phyloP scores from a whole-genome alignment of 805 yeast genomes.

The baker's yeast (Saccharomyces cerevisiae) region DNA sequence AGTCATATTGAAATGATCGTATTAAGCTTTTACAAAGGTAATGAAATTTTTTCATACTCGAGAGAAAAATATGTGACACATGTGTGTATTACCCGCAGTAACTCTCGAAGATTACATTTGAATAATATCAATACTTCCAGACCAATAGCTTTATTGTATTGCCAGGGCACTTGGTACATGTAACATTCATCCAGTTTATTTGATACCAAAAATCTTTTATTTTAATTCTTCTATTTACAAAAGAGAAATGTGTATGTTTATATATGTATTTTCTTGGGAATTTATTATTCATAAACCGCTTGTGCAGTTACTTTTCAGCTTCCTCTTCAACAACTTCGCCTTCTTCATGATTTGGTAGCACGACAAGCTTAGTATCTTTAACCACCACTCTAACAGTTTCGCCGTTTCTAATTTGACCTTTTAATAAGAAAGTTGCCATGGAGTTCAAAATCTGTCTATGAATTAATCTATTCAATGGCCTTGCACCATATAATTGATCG shows the following conservation, averaged over 20 bases:
- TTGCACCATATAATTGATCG: slow-evolving; percentile 88
- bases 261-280: not conserved
- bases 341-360: slow-evolving; percentile 39
- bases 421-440: slow-evolving; percentile 68
- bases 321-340: slow-evolving; percentile 23
- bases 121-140: not conserved
- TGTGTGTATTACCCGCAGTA: not conserved
- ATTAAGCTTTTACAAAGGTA: not conserved
- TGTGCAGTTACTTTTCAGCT: slow-evolving; percentile 10
- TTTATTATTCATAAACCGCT: not conserved
- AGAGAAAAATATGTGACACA: not conserved
- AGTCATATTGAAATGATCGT: not conserved
- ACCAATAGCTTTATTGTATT: not conserved
- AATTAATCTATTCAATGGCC: slow-evolving; percentile 87
- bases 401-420: slow-evolving; percentile 61
- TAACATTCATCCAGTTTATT: not conserved
- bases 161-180: no score
- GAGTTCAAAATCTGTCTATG: slow-evolving; percentile 83
- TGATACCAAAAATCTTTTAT: not conserved
- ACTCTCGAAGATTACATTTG: not conserved
- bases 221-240: not conserved
- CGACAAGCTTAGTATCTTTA: slow-evolving; percentile 34
- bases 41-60: not conserved
- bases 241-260: not conserved
- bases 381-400: slow-evolving; percentile 48